These are phyloP conservation scores for Paraurostyla sp. DNA, from an alignment of 73 alveolate genomes.

Conservation along the genomic window DNA sequence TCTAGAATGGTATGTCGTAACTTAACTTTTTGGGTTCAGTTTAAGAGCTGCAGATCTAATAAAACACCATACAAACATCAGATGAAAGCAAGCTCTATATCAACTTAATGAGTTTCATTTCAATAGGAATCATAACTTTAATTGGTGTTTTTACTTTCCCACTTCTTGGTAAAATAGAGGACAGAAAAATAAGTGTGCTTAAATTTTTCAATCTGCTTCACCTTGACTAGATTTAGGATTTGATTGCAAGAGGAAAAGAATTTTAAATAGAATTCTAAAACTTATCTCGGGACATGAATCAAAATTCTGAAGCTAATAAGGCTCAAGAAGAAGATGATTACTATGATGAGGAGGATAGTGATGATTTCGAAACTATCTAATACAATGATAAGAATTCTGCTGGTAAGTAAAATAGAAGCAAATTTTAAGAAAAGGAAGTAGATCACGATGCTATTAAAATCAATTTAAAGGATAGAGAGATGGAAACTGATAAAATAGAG, in stretches of 20 bases:
- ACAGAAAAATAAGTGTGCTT: conserved; percentile 25
- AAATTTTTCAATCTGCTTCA: conserved; percentile 32
- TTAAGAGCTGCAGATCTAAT: background rate
- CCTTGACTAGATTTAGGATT: background rate
- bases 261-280: background rate
- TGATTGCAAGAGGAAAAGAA: background rate
- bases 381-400: no score
- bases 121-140: conserved; percentile 22
- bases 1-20: conserved; percentile 3
- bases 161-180: conserved; percentile 38
- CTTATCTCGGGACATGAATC: background rate
- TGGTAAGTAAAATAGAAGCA: no score
- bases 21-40: background rate
- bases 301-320: background rate
- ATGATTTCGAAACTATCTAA: no score
- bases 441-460: no score
- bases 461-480: no score
- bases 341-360: background rate
- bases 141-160: conserved; percentile 43
- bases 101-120: conserved; percentile 28
- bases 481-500: background rate
- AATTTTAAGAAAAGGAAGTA: no score
- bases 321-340: background rate
- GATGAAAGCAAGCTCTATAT: conserved; percentile 23
- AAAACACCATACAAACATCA: conserved; percentile 4